phyloP scores from a whole-genome alignment of 257 asterid genomes.

The Buddleja alternifolia region DNA sequence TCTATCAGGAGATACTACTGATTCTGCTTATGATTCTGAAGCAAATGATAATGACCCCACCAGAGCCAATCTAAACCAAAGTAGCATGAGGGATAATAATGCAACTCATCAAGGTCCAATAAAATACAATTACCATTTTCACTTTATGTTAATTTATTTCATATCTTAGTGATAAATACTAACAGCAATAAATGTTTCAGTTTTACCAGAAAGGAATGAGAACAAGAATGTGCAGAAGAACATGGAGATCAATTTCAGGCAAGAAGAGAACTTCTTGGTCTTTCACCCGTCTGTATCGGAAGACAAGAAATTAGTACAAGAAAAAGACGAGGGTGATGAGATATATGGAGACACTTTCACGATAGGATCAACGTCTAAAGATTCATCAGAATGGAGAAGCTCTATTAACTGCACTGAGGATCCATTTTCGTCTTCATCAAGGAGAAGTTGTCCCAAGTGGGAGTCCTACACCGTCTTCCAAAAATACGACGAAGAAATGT shows the following conservation, averaged over 20 bases:
- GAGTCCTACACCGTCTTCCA: constrained; percentile 90
- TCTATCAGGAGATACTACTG: constrained; percentile 37
- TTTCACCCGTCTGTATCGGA: constrained; percentile 47
- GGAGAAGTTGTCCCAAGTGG: constrained; percentile 96
- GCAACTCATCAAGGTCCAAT: constrained; percentile 36
- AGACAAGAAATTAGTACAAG: constrained; percentile 56
- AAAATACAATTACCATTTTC: not conserved
- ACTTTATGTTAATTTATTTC: not conserved
- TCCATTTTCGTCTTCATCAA: constrained; percentile 82
- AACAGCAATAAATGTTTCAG: not conserved
- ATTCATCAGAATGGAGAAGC: constrained; percentile 91
- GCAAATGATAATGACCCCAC: constrained; percentile 46
- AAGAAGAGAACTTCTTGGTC: constrained; percentile 55
- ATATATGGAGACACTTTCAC: constrained; percentile 74
- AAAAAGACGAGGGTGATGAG: constrained; percentile 48
- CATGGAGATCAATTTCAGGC: constrained; percentile 33
- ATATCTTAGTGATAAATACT: not conserved
- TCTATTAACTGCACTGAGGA: constrained; percentile 78
- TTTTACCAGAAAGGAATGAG: constrained; percentile 29
- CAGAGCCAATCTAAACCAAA: constrained; percentile 26
- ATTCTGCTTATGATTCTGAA: constrained; percentile 41
- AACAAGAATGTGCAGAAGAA: constrained; percentile 26
- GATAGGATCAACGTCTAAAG: constrained; percentile 83
- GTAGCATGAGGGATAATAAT: constrained; percentile 24
- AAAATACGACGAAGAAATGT: constrained; percentile 91